Base-by-base conservation (phyloP, 2,329 filamentous ascomycete genomes). In the Xylaria sp. region DNA sequence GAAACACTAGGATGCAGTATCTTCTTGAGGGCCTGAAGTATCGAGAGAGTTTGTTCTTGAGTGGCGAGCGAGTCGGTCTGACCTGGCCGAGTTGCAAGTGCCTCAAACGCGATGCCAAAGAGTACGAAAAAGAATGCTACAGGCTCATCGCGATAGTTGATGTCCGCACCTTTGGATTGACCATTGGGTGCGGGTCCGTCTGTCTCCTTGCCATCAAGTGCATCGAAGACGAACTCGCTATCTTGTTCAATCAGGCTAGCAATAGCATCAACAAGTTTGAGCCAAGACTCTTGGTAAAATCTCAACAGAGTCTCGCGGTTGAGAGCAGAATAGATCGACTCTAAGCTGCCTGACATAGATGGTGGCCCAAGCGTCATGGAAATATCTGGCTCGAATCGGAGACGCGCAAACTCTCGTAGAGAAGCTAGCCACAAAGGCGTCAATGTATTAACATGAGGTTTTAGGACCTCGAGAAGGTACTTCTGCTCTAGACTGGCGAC, bases 111-210 rank as follows among this genome's bases (percentile, higher is more conserved):
- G 66, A 99, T 91, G 12, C 96, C 96, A 75, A 98, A 99, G 0
- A 99, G 87, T 15, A 99, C 95, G 76, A 99, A 99, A 84, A 99
- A 99, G 85, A 99, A 99, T 0, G 96, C 96, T 1, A 98, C 94
- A 0, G 96, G 96, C 79, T 99, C 96, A 77, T 98, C 95, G 57
- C 96, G 92, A 79, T 99, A 99, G 80, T 98, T 98, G 82, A 99
- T 98, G 73, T 95, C 93, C 58, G 90, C 86, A 2, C 86, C 87
- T 78, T 91, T 93, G 18, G 84, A 83, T 52, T 87, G 83, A 2
- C 84, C 85, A 69, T 86, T 87, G 32, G 80, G 76, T 10, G 81
- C 80, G 4, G 83, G 80, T 25, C 82, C 86, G 10, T 85, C 83
- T 0, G 82, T 82, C 75, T 89, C 87, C 78, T 96, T 97, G 61